These are phyloP conservation scores for Vitis rupestris DNA, from an alignment of 164 flowering plant genomes.

Conservation along the genomic window DNA sequence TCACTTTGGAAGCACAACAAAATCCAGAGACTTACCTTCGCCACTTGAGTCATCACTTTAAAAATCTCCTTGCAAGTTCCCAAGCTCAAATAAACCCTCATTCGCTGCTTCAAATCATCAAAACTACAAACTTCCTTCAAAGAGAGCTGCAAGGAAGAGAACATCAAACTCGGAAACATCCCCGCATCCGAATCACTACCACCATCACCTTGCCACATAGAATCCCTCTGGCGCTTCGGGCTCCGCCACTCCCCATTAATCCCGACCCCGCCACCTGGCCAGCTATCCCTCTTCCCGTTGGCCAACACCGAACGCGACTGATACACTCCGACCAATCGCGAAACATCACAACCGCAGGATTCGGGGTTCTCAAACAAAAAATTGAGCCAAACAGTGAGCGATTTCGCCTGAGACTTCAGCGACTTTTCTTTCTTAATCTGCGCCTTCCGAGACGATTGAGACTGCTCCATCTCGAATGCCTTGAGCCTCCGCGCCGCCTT, in stretches of 20 bases:
- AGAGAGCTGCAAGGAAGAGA: conserved; percentile 41
- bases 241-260: conserved; percentile 55
- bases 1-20: neutral
- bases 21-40: conserved; percentile 50
- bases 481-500: conserved; percentile 50
- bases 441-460: conserved; percentile 67
- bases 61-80: conserved; percentile 64
- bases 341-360: conserved; percentile 58
- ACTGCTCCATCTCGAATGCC: conserved; percentile 78
- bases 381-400: conserved; percentile 86
- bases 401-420: conserved; percentile 53
- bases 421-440: conserved; percentile 55
- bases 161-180: conserved; percentile 26
- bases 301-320: neutral
- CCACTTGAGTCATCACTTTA: conserved; percentile 63
- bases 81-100: conserved; percentile 66
- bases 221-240: conserved; percentile 69
- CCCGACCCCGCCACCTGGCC: conserved; percentile 32
- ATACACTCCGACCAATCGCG: conserved; percentile 10
- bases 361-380: conserved; percentile 73
- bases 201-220: conserved; percentile 24
- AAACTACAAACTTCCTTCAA: conserved; percentile 82
- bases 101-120: conserved; percentile 77
- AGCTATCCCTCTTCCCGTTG: conserved; percentile 60
- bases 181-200: conserved; percentile 11